Conservation (phyloP, 768 basidiomycete genomes). For the Hirschioporus abietinus region DNA sequence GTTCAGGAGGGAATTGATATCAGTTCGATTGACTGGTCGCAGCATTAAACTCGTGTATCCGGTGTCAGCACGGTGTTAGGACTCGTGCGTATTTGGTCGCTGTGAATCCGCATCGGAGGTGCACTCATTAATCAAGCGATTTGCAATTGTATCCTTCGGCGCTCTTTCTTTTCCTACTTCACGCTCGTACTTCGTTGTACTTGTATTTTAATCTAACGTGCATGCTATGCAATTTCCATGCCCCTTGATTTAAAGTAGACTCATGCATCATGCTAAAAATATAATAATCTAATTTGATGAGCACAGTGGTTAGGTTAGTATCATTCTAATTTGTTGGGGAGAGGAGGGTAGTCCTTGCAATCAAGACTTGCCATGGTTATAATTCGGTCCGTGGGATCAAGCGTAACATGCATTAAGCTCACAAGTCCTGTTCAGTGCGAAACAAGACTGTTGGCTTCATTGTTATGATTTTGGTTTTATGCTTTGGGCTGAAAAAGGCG, state of each 20-base stretch:
- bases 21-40: constrained; percentile 92
- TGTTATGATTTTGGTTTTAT: no score
- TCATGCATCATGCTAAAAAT: not conserved
- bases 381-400: not conserved
- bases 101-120: not conserved
- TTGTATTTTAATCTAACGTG: not conserved
- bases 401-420: no score
- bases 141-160: not conserved
- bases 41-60: constrained; percentile 31
- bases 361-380: not conserved
- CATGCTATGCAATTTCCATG: constrained; percentile 5
- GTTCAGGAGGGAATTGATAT: constrained; percentile 98
- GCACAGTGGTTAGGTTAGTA: not conserved
- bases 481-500: no score
- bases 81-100: not conserved
- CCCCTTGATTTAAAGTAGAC: not conserved
- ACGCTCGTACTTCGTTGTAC: not conserved
- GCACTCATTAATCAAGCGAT: not conserved
- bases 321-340: not conserved
- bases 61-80: not conserved
- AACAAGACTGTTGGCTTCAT: not conserved
- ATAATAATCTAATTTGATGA: not conserved
- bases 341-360: not conserved
- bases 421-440: no score
- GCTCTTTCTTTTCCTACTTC: constrained; percentile 4